Conservation (phyloP, 2,329 filamentous ascomycete species). For the Colletotrichum orchidophilum region DNA sequence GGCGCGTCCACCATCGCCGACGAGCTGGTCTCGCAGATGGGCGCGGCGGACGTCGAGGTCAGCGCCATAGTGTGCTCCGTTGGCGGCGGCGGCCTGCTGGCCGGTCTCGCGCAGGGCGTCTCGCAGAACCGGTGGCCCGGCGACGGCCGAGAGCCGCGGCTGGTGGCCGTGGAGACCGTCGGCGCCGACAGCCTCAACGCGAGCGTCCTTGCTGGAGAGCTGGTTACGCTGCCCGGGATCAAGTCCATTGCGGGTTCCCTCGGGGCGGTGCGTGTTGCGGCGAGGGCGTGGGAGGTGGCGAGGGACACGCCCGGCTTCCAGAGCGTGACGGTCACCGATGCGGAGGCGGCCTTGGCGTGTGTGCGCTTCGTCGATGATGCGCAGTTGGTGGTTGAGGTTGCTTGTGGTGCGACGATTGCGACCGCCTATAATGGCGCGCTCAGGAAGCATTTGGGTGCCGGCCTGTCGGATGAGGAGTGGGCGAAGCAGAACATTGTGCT, state of each 20-base stretch:
- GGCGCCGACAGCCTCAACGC: constrained; percentile 77
- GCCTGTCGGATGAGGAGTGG: constrained; percentile 65
- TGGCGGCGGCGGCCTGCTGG: constrained; percentile 83
- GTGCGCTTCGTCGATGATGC: constrained; percentile 85
- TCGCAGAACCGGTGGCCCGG: constrained; percentile 52
- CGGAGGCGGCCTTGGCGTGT: constrained; percentile 81
- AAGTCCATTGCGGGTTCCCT: constrained; percentile 80
- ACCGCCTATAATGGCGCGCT: constrained; percentile 72
- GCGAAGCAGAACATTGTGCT: constrained; percentile 79
- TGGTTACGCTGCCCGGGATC: constrained; percentile 75
- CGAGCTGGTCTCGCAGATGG: constrained; percentile 53
- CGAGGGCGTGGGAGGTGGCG: constrained; percentile 73
- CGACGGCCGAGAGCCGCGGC: constrained; percentile 48
- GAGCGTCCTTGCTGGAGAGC: constrained; percentile 63
- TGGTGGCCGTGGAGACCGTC: constrained; percentile 79
- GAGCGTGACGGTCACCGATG: constrained; percentile 74
- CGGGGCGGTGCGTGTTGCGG: constrained; percentile 77
- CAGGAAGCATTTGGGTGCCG: constrained; percentile 66
- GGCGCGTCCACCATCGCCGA: constrained; percentile 69
- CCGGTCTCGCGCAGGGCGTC: constrained; percentile 78
- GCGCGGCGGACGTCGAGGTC: constrained; percentile 52
- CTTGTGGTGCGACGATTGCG: constrained; percentile 85
- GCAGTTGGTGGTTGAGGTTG: constrained; percentile 80
- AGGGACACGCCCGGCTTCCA: constrained; percentile 47
- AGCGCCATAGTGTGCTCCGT: constrained; percentile 81